These are phyloP conservation scores for Colletotrichum filicis DNA, from an alignment of 2,329 filamentous ascomycete genomes.

Conservation along the genomic window DNA sequence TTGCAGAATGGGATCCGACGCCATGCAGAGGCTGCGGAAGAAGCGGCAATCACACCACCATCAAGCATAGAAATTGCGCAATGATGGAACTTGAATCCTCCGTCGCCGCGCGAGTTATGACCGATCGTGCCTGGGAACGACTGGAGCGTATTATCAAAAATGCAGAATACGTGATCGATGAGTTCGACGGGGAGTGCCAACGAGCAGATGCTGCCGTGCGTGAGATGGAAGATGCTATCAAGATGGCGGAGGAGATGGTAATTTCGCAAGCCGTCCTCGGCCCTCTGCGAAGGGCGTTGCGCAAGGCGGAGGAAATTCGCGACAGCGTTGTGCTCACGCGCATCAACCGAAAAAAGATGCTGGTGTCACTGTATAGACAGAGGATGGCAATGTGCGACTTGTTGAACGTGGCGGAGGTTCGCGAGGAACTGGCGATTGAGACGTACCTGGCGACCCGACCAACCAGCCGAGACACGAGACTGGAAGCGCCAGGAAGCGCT, in stretches of 20 bases:
- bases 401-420: not conserved
- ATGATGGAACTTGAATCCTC: not conserved
- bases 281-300: not conserved
- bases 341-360: not conserved
- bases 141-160: not conserved
- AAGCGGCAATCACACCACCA: not conserved
- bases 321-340: not conserved
- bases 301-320: not conserved
- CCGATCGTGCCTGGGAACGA: not conserved
- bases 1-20: not conserved
- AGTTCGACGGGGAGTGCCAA: not conserved
- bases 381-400: not conserved
- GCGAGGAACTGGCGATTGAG: not conserved
- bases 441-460: not conserved
- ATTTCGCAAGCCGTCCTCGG: not conserved
- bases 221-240: not conserved
- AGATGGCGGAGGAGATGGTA: not conserved
- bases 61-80: not conserved
- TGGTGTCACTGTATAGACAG: not conserved
- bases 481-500: not conserved
- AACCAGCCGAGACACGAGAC: not conserved
- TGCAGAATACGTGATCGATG: not conserved
- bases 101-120: not conserved
- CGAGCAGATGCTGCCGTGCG: not conserved
- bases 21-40: not conserved